Evolutionary conservation across 129 eudicot genomes (phyloP), one percentile per base, ranked within the genome.

Genomic region (Ambrosia trifida): DNA sequence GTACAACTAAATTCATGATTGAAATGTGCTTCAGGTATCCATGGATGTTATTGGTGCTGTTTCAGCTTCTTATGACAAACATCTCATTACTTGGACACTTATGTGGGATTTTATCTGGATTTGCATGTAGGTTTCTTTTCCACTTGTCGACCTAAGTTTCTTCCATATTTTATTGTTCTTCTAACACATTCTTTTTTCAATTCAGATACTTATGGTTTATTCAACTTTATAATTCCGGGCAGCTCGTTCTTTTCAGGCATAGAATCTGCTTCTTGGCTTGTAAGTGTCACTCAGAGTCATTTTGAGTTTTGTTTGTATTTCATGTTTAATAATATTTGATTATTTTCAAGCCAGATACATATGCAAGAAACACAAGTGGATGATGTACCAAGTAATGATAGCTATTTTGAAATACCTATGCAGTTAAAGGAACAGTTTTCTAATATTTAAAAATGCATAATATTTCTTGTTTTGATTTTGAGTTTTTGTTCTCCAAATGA

Each of bases 51-150:
- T 44, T 94, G 82, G 87, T 84, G 72, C 83, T 79, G 44, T 82
- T 94, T 85, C 99, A 94, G 77, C 88, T 94, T 75, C 85, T 94
- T 52, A 87, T 88, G 96, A 74, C 89, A 70, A 94, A 90, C 66
- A 96, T 94, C 73, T 94, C 99, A 36, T 86, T 94, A 31, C 97
- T 94, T 66, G 99, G 99, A 68, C 99, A 94, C 79, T 81, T 94
- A 41, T 90, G 97, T 73, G 99, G 99, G 74, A 90, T 94, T 84
- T 84, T 94, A 69, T 94, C 99, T 67, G 99, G 99, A 75, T 94
- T 85, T 84, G 97, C 97, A 51, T 94, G 98, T 93, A 87, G 28
- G 90, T 60, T 30, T 33, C 8, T 44, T 32, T 58, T 53, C 70
- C 3, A 12, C 41, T 11, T n/a, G n/a, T 10, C 20, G 44, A 28